Evolutionary conservation across 306 rosid genomes (phyloP).

Genomic region (Quercus alba): DNA sequence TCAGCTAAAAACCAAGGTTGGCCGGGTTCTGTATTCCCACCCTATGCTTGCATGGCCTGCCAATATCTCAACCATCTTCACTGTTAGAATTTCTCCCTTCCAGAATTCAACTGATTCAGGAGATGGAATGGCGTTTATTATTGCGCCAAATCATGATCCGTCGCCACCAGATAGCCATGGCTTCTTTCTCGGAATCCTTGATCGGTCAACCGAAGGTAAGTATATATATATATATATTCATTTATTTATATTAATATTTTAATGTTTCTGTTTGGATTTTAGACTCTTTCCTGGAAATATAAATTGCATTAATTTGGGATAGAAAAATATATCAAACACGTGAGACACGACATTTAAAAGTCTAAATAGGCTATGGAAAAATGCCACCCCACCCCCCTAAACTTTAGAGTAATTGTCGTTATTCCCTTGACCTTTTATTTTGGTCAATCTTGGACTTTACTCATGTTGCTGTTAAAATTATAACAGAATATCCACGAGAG

Average conservation of each 20-base stretch:
- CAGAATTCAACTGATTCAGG: conserved; percentile 35
- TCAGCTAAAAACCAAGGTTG: conserved; percentile 16
- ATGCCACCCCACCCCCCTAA: too few relatives aligned
- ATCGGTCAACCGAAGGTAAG: conserved; percentile 46
- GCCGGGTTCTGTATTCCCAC: conserved; percentile 42
- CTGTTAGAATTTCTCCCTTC: conserved; percentile 43
- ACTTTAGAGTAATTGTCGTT: too few relatives aligned
- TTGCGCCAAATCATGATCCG: conserved; percentile 45
- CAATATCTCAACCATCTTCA: conserved; percentile 48
- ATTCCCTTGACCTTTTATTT: too few relatives aligned
- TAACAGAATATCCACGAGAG: too few relatives aligned
- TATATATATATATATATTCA: not conserved
- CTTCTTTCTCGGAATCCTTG: conserved; percentile 50
- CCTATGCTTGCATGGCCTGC: conserved; percentile 55
- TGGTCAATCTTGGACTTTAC: too few relatives aligned
- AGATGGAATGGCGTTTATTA: conserved; percentile 55
- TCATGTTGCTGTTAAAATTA: too few relatives aligned
- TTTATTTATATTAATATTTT: too few relatives aligned
- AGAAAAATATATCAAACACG: too few relatives aligned
- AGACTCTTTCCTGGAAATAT: too few relatives aligned
- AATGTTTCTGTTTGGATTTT: too few relatives aligned
- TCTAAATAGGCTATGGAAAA: too few relatives aligned
- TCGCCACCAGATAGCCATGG: conserved; percentile 52
- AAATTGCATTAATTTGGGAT: not conserved
- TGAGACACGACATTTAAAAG: too few relatives aligned